phyloP scores from a whole-genome alignment of 1,139 yeast genomes.

The Spencermartinsiella ligniputridi region DNA sequence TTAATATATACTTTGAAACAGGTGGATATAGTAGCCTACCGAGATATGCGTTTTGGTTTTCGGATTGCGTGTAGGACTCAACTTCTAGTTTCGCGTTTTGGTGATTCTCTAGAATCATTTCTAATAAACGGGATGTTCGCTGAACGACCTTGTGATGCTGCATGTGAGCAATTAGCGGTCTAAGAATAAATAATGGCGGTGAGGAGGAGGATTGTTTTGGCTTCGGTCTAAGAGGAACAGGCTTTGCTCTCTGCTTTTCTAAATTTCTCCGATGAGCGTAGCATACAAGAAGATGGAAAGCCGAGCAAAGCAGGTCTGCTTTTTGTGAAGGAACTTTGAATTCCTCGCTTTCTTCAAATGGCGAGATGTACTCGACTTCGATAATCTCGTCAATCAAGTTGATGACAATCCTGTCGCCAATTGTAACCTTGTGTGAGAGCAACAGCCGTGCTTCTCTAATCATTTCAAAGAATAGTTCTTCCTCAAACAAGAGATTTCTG shows the following conservation, averaged over 20 bases:
- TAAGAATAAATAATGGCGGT: slow-evolving; percentile 46
- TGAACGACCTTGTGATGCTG: slow-evolving; percentile 54
- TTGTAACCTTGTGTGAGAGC: slow-evolving; percentile 66
- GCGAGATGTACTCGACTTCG: slow-evolving; percentile 60
- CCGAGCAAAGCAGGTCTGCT: slow-evolving; percentile 51
- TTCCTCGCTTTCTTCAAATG: slow-evolving; percentile 16
- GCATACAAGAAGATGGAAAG: slow-evolving; percentile 57
- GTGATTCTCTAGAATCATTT: slow-evolving; percentile 36
- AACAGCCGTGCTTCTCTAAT: slow-evolving; percentile 70
- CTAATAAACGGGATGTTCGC: slow-evolving; percentile 42
- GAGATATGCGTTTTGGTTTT: slow-evolving; percentile 16
- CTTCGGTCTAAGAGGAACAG: slow-evolving; percentile 24
- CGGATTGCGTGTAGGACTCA: slow-evolving; percentile 12
- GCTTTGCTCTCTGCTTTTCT: slow-evolving; percentile 37
- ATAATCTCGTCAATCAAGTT: slow-evolving; percentile 63
- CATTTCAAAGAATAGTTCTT: slow-evolving; percentile 54
- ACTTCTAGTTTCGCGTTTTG: slow-evolving; percentile 19
- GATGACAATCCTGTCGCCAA: slow-evolving; percentile 58
- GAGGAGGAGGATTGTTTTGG: neutral
- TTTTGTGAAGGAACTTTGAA: slow-evolving; percentile 7
- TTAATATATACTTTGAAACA: slow-evolving; percentile 19
- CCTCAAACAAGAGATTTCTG: slow-evolving; percentile 77
- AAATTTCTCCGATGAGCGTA: slow-evolving; percentile 53
- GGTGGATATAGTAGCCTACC: slow-evolving; percentile 31
- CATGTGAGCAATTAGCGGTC: slow-evolving; percentile 67